Conservation (phyloP, 257 asterid species). For the Plectranthus barbatus region DNA sequence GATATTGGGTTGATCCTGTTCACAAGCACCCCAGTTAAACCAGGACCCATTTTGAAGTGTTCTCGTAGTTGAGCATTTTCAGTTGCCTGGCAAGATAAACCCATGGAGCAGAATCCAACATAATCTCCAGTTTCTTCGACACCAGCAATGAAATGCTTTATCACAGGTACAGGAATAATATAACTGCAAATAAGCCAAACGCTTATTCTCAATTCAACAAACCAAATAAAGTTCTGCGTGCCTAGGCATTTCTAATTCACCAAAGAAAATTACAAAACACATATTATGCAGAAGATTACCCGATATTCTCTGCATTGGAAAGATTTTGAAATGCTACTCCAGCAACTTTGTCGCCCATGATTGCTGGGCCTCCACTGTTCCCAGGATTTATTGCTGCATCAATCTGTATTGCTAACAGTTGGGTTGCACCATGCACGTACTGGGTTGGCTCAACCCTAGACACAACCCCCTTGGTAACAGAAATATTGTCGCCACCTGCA, state of each 20-base stretch:
- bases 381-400: constrained; percentile 99
- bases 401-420: constrained; percentile 88
- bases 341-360: constrained; percentile 94
- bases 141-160: constrained; percentile 77
- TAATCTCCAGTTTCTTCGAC: constrained; percentile 85
- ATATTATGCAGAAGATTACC: constrained; percentile 32
- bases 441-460: constrained; percentile 97
- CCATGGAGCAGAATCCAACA: constrained; percentile 89
- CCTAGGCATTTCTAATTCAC: not conserved
- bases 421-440: constrained; percentile 91
- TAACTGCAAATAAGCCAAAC: constrained; percentile 40
- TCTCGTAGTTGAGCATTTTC: constrained; percentile 80
- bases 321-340: constrained; percentile 99
- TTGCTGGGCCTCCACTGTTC: constrained; percentile 98
- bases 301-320: constrained; percentile 95
- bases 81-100: constrained; percentile 88
- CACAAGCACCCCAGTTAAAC: constrained; percentile 77
- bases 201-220: not conserved
- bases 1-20: constrained; percentile 78
- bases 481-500: constrained; percentile 92
- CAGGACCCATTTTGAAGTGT: constrained; percentile 62
- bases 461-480: constrained; percentile 97
- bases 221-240: not conserved
- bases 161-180: constrained; percentile 92
- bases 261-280: not conserved